A percentile compares a stretch with the other conserved stretches of the same genome.
These are phyloP conservation scores for Canariomyces notabilis DNA, from an alignment of 2,329 filamentous ascomycete species.

Conservation along the genomic window DNA sequence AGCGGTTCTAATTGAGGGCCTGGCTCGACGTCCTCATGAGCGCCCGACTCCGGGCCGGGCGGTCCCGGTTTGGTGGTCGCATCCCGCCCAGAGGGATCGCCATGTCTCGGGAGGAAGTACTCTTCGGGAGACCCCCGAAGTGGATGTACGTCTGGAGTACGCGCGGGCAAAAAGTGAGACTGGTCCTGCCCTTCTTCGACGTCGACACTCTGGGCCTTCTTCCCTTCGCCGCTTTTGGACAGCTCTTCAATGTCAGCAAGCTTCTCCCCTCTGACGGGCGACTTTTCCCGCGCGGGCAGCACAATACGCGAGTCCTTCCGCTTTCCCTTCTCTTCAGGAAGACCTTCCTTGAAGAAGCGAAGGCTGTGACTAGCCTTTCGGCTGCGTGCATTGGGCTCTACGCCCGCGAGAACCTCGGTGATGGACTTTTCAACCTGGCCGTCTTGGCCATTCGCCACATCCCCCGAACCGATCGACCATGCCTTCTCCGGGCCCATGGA, in stretches of 20 bases:
- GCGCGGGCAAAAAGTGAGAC: slow-evolving; percentile 12
- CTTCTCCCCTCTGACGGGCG: slow-evolving; percentile 33
- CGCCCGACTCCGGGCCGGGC: slow-evolving; percentile 1
- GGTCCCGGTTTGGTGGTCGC: slow-evolving; percentile 3
- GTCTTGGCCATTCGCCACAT: slow-evolving; percentile 43
- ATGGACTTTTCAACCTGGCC: slow-evolving; percentile 62
- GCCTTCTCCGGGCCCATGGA: slow-evolving; percentile 51
- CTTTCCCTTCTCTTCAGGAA: slow-evolving; percentile 54
- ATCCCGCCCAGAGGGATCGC: slow-evolving; percentile 4
- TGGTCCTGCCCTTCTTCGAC: slow-evolving; percentile 5
- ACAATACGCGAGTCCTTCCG: slow-evolving; percentile 43
- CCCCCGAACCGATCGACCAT: slow-evolving; percentile 57
- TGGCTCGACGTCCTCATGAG: slow-evolving; percentile 4
- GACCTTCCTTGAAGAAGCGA: slow-evolving; percentile 61
- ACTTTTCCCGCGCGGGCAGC: slow-evolving; percentile 36
- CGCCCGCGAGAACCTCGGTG: slow-evolving; percentile 54
- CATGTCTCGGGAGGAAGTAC: slow-evolving; percentile 16
- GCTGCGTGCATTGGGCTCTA: slow-evolving; percentile 60
- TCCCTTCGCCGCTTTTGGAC: slow-evolving; percentile 13
- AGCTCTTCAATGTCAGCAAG: slow-evolving; percentile 20
- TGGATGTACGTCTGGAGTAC: slow-evolving; percentile 12
- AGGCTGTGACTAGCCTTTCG: slow-evolving; percentile 64
- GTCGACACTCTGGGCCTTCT: slow-evolving; percentile 1
- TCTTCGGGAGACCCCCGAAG: slow-evolving; percentile 20
- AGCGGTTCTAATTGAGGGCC: slow-evolving; percentile 23